phyloP scores from a whole-genome alignment of 495 filamentous ascomycete genomes.

The Cryomyces minteri region DNA sequence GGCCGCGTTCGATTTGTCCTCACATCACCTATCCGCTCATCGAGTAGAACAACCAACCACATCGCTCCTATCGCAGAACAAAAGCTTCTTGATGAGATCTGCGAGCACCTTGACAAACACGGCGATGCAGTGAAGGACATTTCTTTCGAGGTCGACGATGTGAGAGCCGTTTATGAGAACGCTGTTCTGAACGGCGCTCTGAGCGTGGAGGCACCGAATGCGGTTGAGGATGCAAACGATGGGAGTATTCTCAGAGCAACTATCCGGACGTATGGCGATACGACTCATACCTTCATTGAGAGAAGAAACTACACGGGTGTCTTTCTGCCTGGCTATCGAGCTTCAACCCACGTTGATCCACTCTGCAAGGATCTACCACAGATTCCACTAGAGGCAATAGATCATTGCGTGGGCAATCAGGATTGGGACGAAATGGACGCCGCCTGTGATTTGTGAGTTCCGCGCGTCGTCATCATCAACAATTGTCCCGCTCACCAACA shows the following conservation, averaged over 20 bases:
- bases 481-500: conserved; percentile 4
- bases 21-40: conserved; percentile 52
- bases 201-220: conserved; percentile 36
- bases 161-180: conserved; percentile 48
- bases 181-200: conserved; percentile 54
- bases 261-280: conserved; percentile 78
- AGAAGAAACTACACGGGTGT: conserved; percentile 42
- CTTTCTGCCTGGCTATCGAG: conserved; percentile 67
- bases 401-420: conserved; percentile 92
- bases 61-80: conserved; percentile 27
- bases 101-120: conserved; percentile 58
- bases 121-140: conserved; percentile 77
- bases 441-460: conserved; percentile 35
- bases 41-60: conserved; percentile 26
- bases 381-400: conserved; percentile 52
- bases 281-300: conserved; percentile 73
- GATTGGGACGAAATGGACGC: conserved; percentile 75
- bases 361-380: conserved; percentile 33
- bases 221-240: conserved; percentile 27
- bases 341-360: conserved; percentile 24
- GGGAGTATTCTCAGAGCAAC: conserved; percentile 48
- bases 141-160: conserved; percentile 74
- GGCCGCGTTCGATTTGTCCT: conserved; percentile 65
- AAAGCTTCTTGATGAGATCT: conserved; percentile 43
- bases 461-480: not conserved